Percentiles rank a stretch among this genome's conserved stretches.
These are phyloP conservation scores for Phlegmacium glaucopus DNA, from an alignment of 768 basidiomycete genomes.

Conservation along the genomic window DNA sequence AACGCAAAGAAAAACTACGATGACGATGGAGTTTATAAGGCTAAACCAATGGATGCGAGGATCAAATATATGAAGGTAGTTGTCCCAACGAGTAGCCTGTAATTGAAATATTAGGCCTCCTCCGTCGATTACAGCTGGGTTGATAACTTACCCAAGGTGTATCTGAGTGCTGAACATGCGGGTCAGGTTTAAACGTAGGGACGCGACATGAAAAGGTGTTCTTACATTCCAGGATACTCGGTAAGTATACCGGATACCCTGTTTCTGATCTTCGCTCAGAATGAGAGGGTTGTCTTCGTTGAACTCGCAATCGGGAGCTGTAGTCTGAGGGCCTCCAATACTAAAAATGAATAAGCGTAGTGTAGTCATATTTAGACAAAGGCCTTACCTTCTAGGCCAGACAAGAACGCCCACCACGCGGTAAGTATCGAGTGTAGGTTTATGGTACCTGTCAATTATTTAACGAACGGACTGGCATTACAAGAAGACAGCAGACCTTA, in stretches of 20 bases:
- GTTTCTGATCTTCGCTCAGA: slow-evolving; percentile 56
- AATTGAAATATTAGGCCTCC: background rate
- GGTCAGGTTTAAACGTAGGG: background rate
- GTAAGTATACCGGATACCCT: slow-evolving; percentile 82
- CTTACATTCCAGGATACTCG: slow-evolving; percentile 83
- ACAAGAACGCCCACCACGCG: slow-evolving; percentile 93
- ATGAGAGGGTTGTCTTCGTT: slow-evolving; percentile 42
- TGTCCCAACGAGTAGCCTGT: slow-evolving; percentile 95
- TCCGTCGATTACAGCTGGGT: too few relatives aligned
- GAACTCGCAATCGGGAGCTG: slow-evolving; percentile 48
- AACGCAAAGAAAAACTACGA: slow-evolving; percentile 85
- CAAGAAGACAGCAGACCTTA: slow-evolving; percentile 45
- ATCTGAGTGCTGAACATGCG: slow-evolving; percentile 61
- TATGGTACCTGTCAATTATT: slow-evolving; percentile 65
- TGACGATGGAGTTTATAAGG: slow-evolving; percentile 87
- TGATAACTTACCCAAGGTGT: slow-evolving; percentile 66
- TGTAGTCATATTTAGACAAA: background rate
- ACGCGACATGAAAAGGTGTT: background rate
- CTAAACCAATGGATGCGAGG: slow-evolving; percentile 97
- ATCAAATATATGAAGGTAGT: slow-evolving; percentile 91
- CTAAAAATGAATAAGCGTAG: slow-evolving; percentile 30
- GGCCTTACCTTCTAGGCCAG: slow-evolving; percentile 49
- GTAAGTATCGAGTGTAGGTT: slow-evolving; percentile 61
- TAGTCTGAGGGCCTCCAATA: slow-evolving; percentile 59
- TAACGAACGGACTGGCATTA: background rate